Percentiles rank a stretch among this genome's conserved stretches.
These are phyloP conservation scores for Aspergillus sclerotiicarbonarius DNA, from an alignment of 495 filamentous ascomycete genomes.

Conservation along the genomic window DNA sequence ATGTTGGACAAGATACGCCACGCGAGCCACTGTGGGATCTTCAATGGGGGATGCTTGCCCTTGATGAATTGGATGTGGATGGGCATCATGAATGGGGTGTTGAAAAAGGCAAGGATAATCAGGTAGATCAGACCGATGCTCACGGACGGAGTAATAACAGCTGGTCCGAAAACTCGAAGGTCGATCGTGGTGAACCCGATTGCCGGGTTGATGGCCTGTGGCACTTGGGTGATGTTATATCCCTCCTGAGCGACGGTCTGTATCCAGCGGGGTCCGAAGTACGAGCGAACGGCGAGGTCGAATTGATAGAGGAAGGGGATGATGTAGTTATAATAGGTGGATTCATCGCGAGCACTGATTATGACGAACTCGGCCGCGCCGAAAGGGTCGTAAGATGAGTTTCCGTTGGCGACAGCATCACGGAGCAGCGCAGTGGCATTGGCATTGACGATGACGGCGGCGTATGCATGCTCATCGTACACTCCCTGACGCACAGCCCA, in stretches of 20 bases:
- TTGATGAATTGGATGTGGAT: slow-evolving; percentile 60
- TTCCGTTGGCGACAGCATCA: slow-evolving; percentile 53
- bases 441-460: slow-evolving; percentile 62
- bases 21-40: slow-evolving; percentile 57
- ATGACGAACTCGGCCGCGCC: slow-evolving; percentile 61
- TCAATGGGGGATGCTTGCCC: slow-evolving; percentile 56
- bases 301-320: slow-evolving; percentile 47
- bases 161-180: slow-evolving; percentile 60
- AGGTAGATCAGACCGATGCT: slow-evolving; percentile 70
- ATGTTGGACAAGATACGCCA: slow-evolving; percentile 63
- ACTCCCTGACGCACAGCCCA: slow-evolving; percentile 58
- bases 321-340: slow-evolving; percentile 53
- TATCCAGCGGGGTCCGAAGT: slow-evolving; percentile 56
- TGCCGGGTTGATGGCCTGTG: slow-evolving; percentile 62
- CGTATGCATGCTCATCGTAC: slow-evolving; percentile 62
- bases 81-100: slow-evolving; percentile 66
- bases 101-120: slow-evolving; percentile 73
- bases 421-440: slow-evolving; percentile 63
- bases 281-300: slow-evolving; percentile 39
- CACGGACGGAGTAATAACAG: slow-evolving; percentile 56
- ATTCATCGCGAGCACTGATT: slow-evolving; percentile 58
- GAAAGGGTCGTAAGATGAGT: slow-evolving; percentile 61
- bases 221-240: slow-evolving; percentile 43
- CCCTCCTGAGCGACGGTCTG: slow-evolving; percentile 29
- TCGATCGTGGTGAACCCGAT: slow-evolving; percentile 61